Evolutionary conservation across 106 monocot genomes (phyloP).

Genomic region (Dioscorea alata): DNA sequence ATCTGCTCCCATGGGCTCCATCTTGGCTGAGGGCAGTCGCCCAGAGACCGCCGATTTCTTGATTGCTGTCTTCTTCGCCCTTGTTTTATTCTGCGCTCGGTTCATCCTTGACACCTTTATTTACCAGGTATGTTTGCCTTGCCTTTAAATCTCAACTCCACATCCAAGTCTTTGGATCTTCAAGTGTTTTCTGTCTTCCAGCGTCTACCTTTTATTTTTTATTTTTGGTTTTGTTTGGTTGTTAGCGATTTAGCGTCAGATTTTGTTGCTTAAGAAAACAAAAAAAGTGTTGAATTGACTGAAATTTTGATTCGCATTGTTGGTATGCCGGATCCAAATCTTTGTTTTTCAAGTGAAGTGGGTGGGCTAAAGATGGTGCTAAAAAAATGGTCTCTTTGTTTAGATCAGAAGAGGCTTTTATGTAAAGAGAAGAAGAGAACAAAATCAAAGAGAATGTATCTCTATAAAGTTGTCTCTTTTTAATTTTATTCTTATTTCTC

Average conservation of each 20-base stretch:
- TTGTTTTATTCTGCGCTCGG: conserved; percentile 24
- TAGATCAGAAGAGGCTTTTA: no score
- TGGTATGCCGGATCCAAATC: neutral
- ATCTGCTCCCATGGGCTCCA: conserved; percentile 6
- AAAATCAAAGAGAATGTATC: no score
- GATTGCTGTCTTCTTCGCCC: conserved; percentile 22
- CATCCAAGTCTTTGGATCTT: neutral
- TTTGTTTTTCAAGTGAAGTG: no score
- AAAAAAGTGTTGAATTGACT: neutral
- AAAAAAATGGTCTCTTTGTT: no score
- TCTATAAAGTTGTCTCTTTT: no score
- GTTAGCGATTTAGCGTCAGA: neutral
- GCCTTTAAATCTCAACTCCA: neutral
- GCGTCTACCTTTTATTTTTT: neutral
- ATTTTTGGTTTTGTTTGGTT: neutral
- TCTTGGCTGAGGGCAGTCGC: conserved; percentile 1
- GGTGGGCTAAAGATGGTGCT: no score
- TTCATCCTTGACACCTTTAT: conserved; percentile 34
- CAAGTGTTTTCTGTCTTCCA: neutral
- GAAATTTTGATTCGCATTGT: neutral
- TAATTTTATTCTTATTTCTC: no score
- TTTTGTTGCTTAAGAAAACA: neutral
- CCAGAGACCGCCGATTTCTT: conserved; percentile 14
- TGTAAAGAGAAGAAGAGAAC: no score
- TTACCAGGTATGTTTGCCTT: conserved; percentile 16